Evolutionary conservation across 2,329 filamentous ascomycete species (phyloP).

Genomic region (Cercospora sp.): DNA sequence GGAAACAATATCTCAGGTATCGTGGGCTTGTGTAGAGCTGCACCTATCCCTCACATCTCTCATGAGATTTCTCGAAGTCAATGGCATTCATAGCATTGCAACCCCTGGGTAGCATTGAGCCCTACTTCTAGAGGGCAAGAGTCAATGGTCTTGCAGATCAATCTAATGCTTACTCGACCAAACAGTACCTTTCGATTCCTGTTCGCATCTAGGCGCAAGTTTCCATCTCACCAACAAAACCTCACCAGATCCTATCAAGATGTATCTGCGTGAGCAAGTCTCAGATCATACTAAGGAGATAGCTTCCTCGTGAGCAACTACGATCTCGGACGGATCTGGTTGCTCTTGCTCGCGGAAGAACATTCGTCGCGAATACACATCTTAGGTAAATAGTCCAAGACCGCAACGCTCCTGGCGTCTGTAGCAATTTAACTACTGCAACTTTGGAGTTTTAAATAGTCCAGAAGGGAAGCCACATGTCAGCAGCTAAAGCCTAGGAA

Average conservation of each 20-base stretch:
- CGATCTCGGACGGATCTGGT: not conserved
- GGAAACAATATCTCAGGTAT: not conserved
- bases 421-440: not conserved
- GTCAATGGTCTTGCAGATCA: not conserved
- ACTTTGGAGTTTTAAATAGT: not conserved
- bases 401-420: not conserved
- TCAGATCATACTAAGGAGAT: not conserved
- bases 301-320: not conserved
- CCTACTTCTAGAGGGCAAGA: not conserved
- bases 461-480: not conserved
- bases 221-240: too few relatives aligned
- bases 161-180: not conserved
- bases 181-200: not conserved
- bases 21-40: not conserved
- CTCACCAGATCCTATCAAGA: not conserved
- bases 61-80: not conserved
- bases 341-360: not conserved
- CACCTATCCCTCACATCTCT: not conserved
- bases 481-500: not conserved
- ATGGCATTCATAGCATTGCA: not conserved
- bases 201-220: not conserved
- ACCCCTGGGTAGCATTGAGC: not conserved
- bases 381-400: not conserved
- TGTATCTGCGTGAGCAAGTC: not conserved
- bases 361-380: not conserved